phyloP scores from a whole-genome alignment of 805 yeast species.

The Candida pseudoglaebosa region DNA sequence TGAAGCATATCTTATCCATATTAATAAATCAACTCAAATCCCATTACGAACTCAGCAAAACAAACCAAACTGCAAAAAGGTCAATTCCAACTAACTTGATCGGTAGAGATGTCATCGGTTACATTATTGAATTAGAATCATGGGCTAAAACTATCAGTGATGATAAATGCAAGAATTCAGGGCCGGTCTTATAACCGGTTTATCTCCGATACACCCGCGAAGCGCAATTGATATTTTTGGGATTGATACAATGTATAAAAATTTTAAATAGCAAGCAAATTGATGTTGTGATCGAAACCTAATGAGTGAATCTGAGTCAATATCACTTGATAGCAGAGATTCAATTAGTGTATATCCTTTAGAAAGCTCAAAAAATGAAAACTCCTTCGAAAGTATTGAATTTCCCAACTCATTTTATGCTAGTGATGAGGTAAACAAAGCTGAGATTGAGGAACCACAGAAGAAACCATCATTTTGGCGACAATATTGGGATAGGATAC shows the following conservation, averaged over 20 bases:
- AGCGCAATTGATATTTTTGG: no score
- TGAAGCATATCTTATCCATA: not conserved
- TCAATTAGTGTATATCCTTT: not conserved
- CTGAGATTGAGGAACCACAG: conserved; percentile 7
- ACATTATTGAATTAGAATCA: conserved; percentile 12
- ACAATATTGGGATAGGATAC: conserved; percentile 6
- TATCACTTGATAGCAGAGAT: not conserved
- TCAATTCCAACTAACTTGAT: conserved; percentile 30
- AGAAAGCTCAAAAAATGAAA: not conserved
- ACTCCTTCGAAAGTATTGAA: not conserved
- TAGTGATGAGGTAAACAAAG: conserved; percentile 6
- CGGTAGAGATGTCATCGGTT: conserved; percentile 23
- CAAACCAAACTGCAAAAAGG: conserved; percentile 27
- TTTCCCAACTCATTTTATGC: conserved; percentile 8
- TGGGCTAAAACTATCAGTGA: conserved; percentile 17
- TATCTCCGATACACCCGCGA: no score
- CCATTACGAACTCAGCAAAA: conserved; percentile 31
- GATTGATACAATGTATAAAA: not conserved
- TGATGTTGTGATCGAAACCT: not conserved
- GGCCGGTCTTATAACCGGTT: no score
- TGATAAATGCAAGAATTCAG: no score
- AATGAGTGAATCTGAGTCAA: not conserved
- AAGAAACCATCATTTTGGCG: conserved; percentile 13
- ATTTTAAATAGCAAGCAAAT: no score
- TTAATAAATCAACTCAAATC: conserved; percentile 23